Conservation (phyloP, 148 eudicot genomes). For the Rhododendron ferrugineum region DNA sequence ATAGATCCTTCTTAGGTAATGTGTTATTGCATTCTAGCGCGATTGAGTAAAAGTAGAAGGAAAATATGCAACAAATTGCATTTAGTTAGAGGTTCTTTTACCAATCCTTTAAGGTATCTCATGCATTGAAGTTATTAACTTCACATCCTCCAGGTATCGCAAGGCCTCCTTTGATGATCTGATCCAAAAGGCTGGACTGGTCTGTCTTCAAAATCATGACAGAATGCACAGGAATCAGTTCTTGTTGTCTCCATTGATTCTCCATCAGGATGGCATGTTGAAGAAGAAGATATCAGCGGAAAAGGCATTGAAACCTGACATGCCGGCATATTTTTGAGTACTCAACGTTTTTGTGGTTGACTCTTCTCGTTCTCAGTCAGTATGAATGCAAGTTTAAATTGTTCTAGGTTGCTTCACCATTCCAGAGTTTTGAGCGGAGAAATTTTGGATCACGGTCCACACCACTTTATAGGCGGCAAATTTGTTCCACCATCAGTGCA, state of each 20-base stretch:
- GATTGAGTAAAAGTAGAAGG: background rate
- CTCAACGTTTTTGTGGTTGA: background rate
- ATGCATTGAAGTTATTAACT: too few species aligned
- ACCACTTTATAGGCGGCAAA: slow-evolving; percentile 56
- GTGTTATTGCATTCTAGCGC: too few species aligned
- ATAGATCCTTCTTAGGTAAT: background rate
- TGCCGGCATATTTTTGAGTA: slow-evolving; percentile 62
- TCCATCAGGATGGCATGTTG: slow-evolving; percentile 99
- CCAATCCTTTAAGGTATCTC: background rate
- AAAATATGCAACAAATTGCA: background rate
- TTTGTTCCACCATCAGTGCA: slow-evolving; percentile 80
- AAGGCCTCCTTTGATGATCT: slow-evolving; percentile 87
- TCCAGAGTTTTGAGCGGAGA: slow-evolving; percentile 82
- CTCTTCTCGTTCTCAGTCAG: background rate
- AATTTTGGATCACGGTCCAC: slow-evolving; percentile 22
- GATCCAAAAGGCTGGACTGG: slow-evolving; percentile 42
- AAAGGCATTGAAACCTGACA: slow-evolving; percentile 76
- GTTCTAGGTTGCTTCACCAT: slow-evolving; percentile 83
- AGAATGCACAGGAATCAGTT: slow-evolving; percentile 45
- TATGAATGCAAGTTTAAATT: slow-evolving; percentile 14
- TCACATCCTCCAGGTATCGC: slow-evolving; percentile 2
- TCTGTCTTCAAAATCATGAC: slow-evolving; percentile 33
- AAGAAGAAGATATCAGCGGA: slow-evolving; percentile 74
- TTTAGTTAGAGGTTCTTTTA: background rate
- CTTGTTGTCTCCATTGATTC: slow-evolving; percentile 77